Evolutionary conservation across 2,329 filamentous ascomycete species (phyloP).

Genomic region (Aspergillus neoniger): DNA sequence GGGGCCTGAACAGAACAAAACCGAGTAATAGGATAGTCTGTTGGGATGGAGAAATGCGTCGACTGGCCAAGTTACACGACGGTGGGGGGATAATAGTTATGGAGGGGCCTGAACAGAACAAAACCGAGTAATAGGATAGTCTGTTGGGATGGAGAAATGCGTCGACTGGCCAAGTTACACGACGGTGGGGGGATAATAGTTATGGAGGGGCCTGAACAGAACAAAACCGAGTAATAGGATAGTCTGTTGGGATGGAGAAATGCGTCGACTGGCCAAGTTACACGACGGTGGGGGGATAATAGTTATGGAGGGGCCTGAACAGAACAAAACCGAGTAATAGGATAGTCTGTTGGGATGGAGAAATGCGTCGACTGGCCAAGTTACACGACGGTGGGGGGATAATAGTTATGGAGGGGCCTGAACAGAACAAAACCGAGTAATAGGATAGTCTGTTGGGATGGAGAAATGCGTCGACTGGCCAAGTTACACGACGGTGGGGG

Average conservation of each 20-base stretch:
- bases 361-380: background rate
- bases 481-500: background rate
- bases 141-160: background rate
- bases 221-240: background rate
- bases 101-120: background rate
- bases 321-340: background rate
- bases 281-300: background rate
- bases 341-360: no score
- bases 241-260: no score
- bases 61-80: background rate
- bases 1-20: background rate
- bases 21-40: background rate
- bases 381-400: background rate
- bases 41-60: background rate
- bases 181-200: background rate
- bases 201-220: background rate
- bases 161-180: background rate
- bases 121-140: background rate
- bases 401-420: background rate
- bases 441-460: no score
- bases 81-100: background rate
- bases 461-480: background rate
- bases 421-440: background rate
- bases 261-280: background rate
- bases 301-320: background rate